Conservation (phyloP, 495 filamentous ascomycete species). For the Daldinia vernicosa region DNA sequence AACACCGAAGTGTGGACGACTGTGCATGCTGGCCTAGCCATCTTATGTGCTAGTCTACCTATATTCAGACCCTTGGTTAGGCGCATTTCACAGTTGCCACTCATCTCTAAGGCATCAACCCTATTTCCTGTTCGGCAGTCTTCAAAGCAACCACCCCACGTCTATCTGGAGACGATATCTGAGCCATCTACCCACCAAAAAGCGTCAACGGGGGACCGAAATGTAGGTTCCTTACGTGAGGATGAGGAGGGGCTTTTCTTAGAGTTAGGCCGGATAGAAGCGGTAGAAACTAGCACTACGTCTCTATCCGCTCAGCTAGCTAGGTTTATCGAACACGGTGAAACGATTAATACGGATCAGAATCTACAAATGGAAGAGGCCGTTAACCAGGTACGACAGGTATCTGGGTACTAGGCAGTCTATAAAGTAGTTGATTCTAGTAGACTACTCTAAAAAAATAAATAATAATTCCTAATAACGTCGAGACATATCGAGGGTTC, state of each 20-base stretch:
- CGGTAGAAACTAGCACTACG: neutral
- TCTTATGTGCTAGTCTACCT: neutral
- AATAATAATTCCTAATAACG: neutral
- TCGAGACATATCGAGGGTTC: too few species aligned
- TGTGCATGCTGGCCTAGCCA: neutral
- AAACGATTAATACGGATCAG: neutral
- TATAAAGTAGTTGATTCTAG: too few species aligned
- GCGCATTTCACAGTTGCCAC: neutral
- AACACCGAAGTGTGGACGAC: neutral
- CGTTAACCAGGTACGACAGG: too few species aligned
- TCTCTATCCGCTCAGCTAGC: neutral
- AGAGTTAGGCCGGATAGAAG: neutral
- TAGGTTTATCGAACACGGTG: neutral
- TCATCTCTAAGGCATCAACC: neutral
- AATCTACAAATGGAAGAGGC: too few species aligned
- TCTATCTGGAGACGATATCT: neutral
- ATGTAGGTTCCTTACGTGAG: neutral
- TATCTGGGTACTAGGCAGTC: too few species aligned
- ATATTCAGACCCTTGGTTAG: neutral
- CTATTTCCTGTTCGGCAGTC: neutral
- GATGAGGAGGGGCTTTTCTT: neutral
- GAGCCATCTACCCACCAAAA: neutral
- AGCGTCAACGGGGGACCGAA: neutral
- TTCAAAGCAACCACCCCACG: neutral
- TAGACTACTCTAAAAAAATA: neutral